Conservation (phyloP, 1,139 yeast genomes). For the Spathaspora sp. region DNA sequence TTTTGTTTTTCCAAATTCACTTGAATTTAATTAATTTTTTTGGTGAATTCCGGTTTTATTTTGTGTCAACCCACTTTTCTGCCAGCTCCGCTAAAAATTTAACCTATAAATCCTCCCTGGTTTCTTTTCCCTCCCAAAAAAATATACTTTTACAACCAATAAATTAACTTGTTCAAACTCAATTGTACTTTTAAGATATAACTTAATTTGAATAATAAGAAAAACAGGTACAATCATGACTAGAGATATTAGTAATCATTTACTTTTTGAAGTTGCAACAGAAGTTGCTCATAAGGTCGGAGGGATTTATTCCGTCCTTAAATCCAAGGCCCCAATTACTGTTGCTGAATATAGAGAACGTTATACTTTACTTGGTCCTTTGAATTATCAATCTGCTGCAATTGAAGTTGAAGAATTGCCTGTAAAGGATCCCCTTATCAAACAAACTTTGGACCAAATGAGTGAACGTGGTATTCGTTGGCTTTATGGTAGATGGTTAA, state of each 20-base stretch:
- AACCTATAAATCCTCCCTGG: conserved; percentile 1
- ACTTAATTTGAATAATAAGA: neutral
- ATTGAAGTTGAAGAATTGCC: conserved; percentile 92
- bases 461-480: conserved; percentile 75
- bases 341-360: conserved; percentile 90
- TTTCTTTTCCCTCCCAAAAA: neutral
- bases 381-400: conserved; percentile 77
- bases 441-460: conserved; percentile 70
- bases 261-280: conserved; percentile 91
- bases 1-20: neutral
- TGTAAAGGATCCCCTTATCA: conserved; percentile 60
- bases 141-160: neutral
- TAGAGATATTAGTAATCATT: conserved; percentile 77
- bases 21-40: neutral
- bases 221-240: conserved; percentile 43
- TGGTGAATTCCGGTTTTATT: neutral
- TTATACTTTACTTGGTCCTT: conserved; percentile 85
- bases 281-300: conserved; percentile 98
- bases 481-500: conserved; percentile 93
- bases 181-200: neutral
- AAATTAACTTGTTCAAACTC: neutral
- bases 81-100: neutral
- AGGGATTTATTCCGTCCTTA: conserved; percentile 94
- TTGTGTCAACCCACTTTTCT: neutral
- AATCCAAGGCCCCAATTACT: conserved; percentile 95